A percentile compares a stretch with the other conserved stretches of the same genome.
Conservation (phyloP, 345 rosid species). For the Mallotus nudiflorus region DNA sequence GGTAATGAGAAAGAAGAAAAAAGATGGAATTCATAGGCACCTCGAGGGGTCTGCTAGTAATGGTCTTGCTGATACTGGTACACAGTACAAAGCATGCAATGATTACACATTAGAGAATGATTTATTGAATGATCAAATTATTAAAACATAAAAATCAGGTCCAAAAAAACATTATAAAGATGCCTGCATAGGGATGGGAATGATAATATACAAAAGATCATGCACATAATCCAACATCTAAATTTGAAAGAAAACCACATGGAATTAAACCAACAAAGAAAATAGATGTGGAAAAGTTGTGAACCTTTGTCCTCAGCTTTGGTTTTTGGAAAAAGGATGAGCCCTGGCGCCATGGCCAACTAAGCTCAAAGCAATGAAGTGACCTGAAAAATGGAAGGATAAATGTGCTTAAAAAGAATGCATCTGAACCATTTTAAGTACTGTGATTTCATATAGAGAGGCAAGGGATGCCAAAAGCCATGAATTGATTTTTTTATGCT, state of each 20-base stretch:
- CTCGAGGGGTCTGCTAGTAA: too few species aligned
- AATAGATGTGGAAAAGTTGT: neutral
- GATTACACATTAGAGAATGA: too few species aligned
- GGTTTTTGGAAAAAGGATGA: constrained; percentile 78
- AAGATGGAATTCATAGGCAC: too few species aligned
- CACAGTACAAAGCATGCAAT: too few species aligned
- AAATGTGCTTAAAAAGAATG: neutral
- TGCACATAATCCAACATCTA: neutral
- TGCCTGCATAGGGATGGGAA: too few species aligned
- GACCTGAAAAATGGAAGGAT: constrained; percentile 56
- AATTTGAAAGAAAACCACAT: neutral
- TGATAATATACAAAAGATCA: too few species aligned
- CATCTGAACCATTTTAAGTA: neutral
- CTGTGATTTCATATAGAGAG: neutral
- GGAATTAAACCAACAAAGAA: neutral
- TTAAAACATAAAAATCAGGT: neutral
- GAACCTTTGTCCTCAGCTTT: constrained; percentile 67
- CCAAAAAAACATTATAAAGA: neutral
- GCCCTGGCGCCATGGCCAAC: constrained; percentile 88
- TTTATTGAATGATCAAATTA: neutral
- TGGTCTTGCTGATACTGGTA: too few species aligned
- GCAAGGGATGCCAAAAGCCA: neutral
- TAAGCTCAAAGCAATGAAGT: constrained; percentile 78
- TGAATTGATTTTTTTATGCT: neutral
- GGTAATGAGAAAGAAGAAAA: too few species aligned